Percentiles rank a stretch among this genome's conserved stretches.
These are phyloP conservation scores for Deinandra increscens DNA, from an alignment of 129 eudicot species.

Conservation along the genomic window DNA sequence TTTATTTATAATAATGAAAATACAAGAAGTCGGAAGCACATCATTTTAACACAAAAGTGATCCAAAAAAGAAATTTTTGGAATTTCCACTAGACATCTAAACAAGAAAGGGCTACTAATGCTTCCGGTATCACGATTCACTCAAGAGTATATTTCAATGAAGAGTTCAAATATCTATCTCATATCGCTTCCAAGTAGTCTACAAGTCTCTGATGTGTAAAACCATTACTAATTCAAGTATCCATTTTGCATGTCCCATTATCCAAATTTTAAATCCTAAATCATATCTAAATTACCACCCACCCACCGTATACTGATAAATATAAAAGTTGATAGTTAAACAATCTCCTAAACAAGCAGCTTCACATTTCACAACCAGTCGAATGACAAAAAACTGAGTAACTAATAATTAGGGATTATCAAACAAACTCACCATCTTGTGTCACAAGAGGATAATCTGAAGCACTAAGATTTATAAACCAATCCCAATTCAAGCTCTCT, in stretches of 20 bases:
- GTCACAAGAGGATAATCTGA: conserved; percentile 98
- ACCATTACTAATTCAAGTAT: background rate
- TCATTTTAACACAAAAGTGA: background rate
- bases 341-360: conserved; percentile 8
- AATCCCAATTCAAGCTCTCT: conserved; percentile 62
- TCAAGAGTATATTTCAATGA: background rate
- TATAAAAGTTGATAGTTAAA: background rate
- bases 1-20: background rate
- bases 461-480: conserved; percentile 99
- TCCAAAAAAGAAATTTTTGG: background rate
- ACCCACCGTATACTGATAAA: background rate
- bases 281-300: background rate
- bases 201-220: conserved; percentile 2
- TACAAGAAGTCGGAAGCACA: background rate
- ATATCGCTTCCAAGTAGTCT: background rate
- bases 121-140: conserved; percentile 6
- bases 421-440: conserved; percentile 88
- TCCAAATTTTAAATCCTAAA: background rate
- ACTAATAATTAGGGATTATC: background rate
- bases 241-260: background rate
- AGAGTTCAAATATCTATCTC: background rate
- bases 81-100: background rate
- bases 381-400: background rate
- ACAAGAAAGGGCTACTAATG: conserved; percentile 1
- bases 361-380: background rate